A percentile compares a stretch with the other conserved stretches of the same genome.
phyloP scores from a whole-genome alignment of 768 basidiomycete genomes.

The Leucocoprinus birnbaumii region DNA sequence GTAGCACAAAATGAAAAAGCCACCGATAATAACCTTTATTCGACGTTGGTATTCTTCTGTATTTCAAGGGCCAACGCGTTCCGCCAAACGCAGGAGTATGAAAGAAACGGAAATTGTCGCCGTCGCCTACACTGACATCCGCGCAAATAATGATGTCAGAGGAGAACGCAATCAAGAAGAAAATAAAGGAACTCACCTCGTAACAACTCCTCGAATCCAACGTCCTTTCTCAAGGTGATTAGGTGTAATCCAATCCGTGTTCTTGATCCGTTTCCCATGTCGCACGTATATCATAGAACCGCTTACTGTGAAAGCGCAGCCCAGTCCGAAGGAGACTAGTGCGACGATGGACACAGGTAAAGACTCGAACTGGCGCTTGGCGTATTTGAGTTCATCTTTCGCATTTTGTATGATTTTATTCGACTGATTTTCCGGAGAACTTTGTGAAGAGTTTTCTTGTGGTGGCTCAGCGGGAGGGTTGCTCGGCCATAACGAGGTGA shows the following conservation, averaged over 20 bases:
- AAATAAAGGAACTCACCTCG: constrained; percentile 46
- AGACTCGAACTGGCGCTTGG: constrained; percentile 20
- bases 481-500: constrained; percentile 6
- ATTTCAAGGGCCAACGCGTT: constrained; percentile 62
- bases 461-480: not conserved
- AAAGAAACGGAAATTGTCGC: constrained; percentile 85
- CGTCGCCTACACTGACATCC: constrained; percentile 68
- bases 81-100: constrained; percentile 82
- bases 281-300: constrained; percentile 40
- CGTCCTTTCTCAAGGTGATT: constrained; percentile 50
- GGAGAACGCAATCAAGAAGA: not conserved
- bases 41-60: constrained; percentile 58
- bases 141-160: constrained; percentile 1
- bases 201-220: constrained; percentile 81
- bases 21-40: constrained; percentile 45
- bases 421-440: not conserved
- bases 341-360: constrained; percentile 26
- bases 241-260: constrained; percentile 69
- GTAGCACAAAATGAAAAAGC: not conserved
- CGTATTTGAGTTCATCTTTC: not conserved
- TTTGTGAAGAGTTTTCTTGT: not conserved
- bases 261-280: constrained; percentile 57
- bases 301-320: constrained; percentile 32
- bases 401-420: not conserved
- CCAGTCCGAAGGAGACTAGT: constrained; percentile 37